Evolutionary conservation across 352 stramenopile species (phyloP), one percentile per base, ranked within the genome.

Genomic region (Pilasporangium apinafurcum): DNA sequence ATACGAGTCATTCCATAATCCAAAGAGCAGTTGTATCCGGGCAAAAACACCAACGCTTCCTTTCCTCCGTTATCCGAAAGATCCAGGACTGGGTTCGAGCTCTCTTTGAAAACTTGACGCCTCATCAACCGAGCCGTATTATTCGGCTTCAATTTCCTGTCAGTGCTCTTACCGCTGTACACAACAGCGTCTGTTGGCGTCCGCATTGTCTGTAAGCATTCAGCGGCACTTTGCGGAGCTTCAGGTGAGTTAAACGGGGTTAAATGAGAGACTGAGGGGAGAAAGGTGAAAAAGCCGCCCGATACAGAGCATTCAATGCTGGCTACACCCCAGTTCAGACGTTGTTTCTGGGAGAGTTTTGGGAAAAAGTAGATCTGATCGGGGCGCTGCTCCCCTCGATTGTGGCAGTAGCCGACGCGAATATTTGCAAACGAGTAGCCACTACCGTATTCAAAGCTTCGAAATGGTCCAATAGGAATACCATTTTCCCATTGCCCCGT

Each of bases 261-360:
- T 41, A 85, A 45, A 30, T 88, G 72, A 0, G 42, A 59, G 25
- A 85, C 75, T 1, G 53, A 54, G 16, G 75, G 75, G 27, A 88
- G 55, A 22, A 84, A 88, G 21, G 48, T 72, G 51, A 88, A 88
- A 39, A 88, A 88, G 1, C 75, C 72, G 2, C 75, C 75, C 2
- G 75, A 83, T 1, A 88, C 72, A 8, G 75, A 88, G 28, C 75
- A 88, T 46, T 88, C 75, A 8, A 95, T 81, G 29, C 71, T 86
- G 1, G 71, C 76, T 0, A 95, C 79, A 14, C 84, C 86, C 68
- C 80, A 95, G 37, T 75, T 59, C 14, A 81, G 48, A 2, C 57
- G 60, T n/a, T n/a, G n/a, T 3, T 65, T 59, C 0, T 51, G 35
- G 5, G 68, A 61, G 44, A 77, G 67, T 33, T 70, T 75, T 7